Conservation (phyloP, 129 eudicot genomes). For the Pittosporum tobira region DNA sequence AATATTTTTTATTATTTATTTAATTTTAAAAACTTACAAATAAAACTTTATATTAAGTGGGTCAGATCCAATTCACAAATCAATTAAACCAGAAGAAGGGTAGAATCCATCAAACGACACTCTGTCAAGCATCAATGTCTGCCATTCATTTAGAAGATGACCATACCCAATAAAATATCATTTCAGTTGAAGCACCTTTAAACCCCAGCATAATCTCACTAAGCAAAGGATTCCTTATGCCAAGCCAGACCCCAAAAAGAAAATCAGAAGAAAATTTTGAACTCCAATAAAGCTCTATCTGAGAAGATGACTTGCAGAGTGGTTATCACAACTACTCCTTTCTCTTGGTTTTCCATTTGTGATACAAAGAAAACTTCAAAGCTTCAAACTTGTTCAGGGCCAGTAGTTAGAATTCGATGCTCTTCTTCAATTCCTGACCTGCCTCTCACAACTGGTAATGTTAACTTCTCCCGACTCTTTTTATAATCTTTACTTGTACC, state of each 20-base stretch:
- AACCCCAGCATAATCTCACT: background rate
- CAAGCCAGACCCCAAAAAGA: background rate
- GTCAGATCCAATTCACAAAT: background rate
- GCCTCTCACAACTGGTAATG: conserved; percentile 32
- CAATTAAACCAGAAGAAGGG: no score
- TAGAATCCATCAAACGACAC: no score
- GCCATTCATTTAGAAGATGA: conserved; percentile 4
- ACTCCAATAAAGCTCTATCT: background rate
- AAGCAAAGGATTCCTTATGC: background rate
- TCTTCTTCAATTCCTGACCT: conserved; percentile 41
- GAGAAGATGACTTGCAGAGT: conserved; percentile 18
- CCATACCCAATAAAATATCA: background rate
- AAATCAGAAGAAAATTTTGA: conserved; percentile 3
- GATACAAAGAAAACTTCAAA: conserved; percentile 18
- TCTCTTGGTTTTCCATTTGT: conserved; percentile 16
- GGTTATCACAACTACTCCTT: conserved; percentile 13
- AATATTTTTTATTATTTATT: no score
- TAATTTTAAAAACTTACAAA: no score
- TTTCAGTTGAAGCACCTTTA: background rate
- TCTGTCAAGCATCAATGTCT: conserved; percentile 9
- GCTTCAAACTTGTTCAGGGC: conserved; percentile 12
- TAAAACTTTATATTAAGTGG: no score
- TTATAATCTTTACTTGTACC: background rate
- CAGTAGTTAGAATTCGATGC: conserved; percentile 27
- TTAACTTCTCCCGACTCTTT: no score